Evolutionary conservation across 306 rosid species (phyloP).

Genomic region (Pyrus betulifolia): DNA sequence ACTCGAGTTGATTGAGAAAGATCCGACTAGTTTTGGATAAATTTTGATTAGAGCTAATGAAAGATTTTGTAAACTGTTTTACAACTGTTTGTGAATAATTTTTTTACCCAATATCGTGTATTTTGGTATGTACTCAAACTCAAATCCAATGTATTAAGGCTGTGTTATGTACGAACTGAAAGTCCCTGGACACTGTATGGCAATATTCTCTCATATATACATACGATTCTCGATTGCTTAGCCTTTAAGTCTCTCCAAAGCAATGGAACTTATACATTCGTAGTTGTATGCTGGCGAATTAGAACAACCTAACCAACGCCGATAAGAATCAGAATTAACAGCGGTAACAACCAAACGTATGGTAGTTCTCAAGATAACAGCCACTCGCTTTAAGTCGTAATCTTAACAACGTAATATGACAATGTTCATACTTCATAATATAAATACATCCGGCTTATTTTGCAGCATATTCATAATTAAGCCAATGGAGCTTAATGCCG

Average conservation of each 20-base stretch:
- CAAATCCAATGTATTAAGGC: too few relatives aligned
- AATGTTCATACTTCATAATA: neutral
- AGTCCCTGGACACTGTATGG: too few relatives aligned
- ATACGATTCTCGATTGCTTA: too few relatives aligned
- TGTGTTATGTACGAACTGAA: too few relatives aligned
- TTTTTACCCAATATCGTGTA: too few relatives aligned
- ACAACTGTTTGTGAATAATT: neutral
- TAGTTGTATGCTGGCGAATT: too few relatives aligned
- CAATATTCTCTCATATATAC: too few relatives aligned
- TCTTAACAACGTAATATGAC: neutral
- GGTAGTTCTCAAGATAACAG: neutral
- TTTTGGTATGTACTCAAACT: too few relatives aligned
- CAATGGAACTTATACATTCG: too few relatives aligned
- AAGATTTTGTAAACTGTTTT: neutral
- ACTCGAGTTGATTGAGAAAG: neutral
- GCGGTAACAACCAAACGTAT: neutral
- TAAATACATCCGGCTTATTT: neutral
- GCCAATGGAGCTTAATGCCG: neutral
- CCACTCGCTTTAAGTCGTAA: neutral
- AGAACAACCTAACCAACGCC: too few relatives aligned
- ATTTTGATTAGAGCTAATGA: neutral
- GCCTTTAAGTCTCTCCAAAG: too few relatives aligned
- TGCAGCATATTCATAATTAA: neutral
- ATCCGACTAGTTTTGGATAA: neutral
- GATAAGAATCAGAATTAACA: neutral